Evolutionary conservation across 495 filamentous ascomycete genomes (phyloP), one percentile per base, ranked within the genome.

Genomic region (Friedmanniomyces simplex): DNA sequence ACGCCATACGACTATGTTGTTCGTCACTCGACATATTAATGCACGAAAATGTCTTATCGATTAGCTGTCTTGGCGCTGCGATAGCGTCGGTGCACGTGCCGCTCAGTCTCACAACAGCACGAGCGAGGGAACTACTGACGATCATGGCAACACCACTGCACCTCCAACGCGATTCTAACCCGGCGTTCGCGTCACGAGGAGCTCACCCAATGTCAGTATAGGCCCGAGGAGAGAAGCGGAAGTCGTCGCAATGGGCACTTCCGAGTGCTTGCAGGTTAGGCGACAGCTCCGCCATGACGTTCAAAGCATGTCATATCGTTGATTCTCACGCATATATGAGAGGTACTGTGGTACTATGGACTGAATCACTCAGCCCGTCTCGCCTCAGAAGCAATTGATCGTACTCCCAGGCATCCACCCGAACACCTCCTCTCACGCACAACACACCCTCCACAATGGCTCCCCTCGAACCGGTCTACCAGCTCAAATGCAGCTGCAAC

Each of bases 401-500:
- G 14, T 20, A n/a, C n/a, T 43, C 14, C 39, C 28, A 32, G 28
- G 10, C 28, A 4, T 3, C 28, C 28, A 32, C 10, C 3, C 28
- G 28, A 32, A 10, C 28, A 4, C 28, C 4, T 32, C 3, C 4
- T n/a, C 28, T 10, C 4, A 32, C 28, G 28, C 28, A 43, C 13
- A 43, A 16, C 13, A 16, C 39, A 16, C 4, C 18, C 39, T 43
- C 4, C 49, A 37, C 25, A 2, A 52, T 52, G 49, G 18, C 49
- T 8, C 25, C 49, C 54, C 50, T 54, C 41, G 65, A 71, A 47
- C 62, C 68, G 43, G 57, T 81, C 5, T 71, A 82, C 63, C 76
- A 79, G 61, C 67, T 83, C 30, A 71, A 70, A 50, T 77, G 77
- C 58, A 67, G 63, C 48, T 77, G 77, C 68, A 82, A 81, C 66